phyloP scores from a whole-genome alignment of 108 stramenopile species.

The Cylindrotheca fusiformis region DNA sequence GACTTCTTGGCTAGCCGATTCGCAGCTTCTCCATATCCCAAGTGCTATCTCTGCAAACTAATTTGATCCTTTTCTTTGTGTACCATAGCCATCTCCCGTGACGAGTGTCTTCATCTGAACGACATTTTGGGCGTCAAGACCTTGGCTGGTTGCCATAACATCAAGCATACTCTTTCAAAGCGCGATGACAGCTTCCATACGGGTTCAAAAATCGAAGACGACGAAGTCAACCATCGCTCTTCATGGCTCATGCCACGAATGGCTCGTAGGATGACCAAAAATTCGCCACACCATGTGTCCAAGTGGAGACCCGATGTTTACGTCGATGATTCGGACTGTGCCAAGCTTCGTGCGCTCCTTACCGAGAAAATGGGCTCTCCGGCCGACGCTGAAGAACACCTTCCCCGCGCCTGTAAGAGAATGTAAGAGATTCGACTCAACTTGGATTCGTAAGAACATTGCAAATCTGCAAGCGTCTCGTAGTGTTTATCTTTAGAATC shows the following conservation, averaged over 20 bases:
- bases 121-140: slow-evolving; percentile 37
- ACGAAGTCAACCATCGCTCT: slow-evolving; percentile 28
- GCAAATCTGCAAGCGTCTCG: too few species aligned
- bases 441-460: too few species aligned
- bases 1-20: too few species aligned
- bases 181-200: slow-evolving; percentile 31
- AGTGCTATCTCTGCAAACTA: too few species aligned
- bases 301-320: slow-evolving; percentile 35
- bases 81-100: slow-evolving; percentile 16
- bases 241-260: slow-evolving; percentile 48
- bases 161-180: slow-evolving; percentile 31
- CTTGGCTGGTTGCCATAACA: slow-evolving; percentile 30
- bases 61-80: background rate
- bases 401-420: slow-evolving; percentile 37
- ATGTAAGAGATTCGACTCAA: slow-evolving; percentile 3
- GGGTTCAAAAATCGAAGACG: slow-evolving; percentile 15
- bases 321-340: slow-evolving; percentile 28
- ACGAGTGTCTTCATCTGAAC: slow-evolving; percentile 34
- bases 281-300: slow-evolving; percentile 29
- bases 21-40: too few species aligned
- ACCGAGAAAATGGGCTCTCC: slow-evolving; percentile 27
- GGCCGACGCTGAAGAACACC: slow-evolving; percentile 32
- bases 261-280: slow-evolving; percentile 36
- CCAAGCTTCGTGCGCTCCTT: slow-evolving; percentile 24
- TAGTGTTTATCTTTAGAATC: too few species aligned